Percentiles rank a stretch among this genome's conserved stretches.
These are phyloP conservation scores for Eragrostis curvula DNA, from an alignment of 176 grass and related monocot species.

Conservation along the genomic window DNA sequence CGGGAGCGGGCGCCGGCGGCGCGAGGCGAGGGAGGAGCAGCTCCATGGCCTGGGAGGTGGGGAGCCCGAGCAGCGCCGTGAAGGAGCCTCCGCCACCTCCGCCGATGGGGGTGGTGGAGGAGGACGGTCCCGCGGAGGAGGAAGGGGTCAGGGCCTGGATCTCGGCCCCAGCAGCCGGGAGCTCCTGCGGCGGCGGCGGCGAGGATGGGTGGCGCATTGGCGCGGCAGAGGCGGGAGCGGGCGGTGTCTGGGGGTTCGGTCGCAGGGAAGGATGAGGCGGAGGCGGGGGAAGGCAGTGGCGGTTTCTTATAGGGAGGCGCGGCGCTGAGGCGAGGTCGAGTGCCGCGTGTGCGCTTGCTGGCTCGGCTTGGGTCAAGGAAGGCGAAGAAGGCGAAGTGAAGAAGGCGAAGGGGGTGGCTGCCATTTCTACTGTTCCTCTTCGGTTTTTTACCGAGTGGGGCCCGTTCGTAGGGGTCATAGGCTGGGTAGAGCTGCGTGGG, in stretches of 20 bases:
- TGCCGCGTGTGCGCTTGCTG: neutral
- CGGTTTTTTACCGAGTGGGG: neutral
- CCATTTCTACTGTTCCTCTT: too few relatives aligned
- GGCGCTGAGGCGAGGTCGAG: slow-evolving; percentile 23
- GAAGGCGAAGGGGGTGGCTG: neutral
- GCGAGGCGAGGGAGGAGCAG: slow-evolving; percentile 40
- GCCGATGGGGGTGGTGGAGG: neutral
- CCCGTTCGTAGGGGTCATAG: neutral
- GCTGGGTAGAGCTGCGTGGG: neutral
- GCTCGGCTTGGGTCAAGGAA: neutral
- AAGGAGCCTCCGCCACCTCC: slow-evolving; percentile 46
- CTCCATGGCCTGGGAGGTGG: slow-evolving; percentile 51
- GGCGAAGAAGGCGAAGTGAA: neutral
- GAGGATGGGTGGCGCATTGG: slow-evolving; percentile 51
- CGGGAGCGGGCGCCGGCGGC: slow-evolving; percentile 3
- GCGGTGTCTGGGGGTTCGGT: neutral
- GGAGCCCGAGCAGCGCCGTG: slow-evolving; percentile 67
- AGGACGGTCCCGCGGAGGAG: slow-evolving; percentile 18
- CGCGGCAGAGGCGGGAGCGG: neutral
- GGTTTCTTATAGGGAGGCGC: slow-evolving; percentile 36
- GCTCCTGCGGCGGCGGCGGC: slow-evolving; percentile 42
- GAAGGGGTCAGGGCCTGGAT: slow-evolving; percentile 36
- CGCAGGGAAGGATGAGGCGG: neutral
- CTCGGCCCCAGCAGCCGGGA: slow-evolving; percentile 46
- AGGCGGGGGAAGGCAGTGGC: neutral